Percentiles rank a stretch among this genome's conserved stretches.
These are phyloP conservation scores for Passiflora organensis DNA, from an alignment of 345 rosid genomes.

Conservation along the genomic window DNA sequence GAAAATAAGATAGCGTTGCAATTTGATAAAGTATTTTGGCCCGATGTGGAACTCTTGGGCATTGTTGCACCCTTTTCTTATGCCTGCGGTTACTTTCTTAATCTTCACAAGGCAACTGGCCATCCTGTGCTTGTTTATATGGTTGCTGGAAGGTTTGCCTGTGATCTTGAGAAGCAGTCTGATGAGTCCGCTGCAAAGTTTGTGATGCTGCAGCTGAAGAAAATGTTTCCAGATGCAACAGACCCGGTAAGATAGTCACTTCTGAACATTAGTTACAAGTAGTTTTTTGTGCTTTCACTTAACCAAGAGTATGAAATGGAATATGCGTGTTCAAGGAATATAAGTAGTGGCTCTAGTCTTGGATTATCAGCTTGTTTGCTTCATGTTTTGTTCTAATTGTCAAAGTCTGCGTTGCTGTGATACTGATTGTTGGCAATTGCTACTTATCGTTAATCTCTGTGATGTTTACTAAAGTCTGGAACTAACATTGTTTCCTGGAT, in stretches of 20 bases:
- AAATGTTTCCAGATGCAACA: constrained; percentile 77
- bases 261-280: not conserved
- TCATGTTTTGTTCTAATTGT: no score
- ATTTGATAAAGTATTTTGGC: constrained; percentile 73
- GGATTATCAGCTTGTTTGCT: no score
- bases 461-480: not conserved
- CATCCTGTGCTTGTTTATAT: constrained; percentile 79
- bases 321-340: not conserved
- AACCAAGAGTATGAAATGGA: no score
- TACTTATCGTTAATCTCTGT: no score
- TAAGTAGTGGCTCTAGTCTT: no score
- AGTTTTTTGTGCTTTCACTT: not conserved
- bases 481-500: not conserved
- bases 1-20: constrained; percentile 77
- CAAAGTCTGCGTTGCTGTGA: no score
- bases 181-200: constrained; percentile 55
- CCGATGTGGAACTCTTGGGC: constrained; percentile 72
- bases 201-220: constrained; percentile 72
- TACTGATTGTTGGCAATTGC: no score
- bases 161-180: constrained; percentile 63
- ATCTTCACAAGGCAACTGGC: constrained; percentile 83
- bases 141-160: constrained; percentile 79
- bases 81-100: constrained; percentile 81
- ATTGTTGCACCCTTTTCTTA: constrained; percentile 66
- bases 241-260: constrained; percentile 51